Percentiles rank a stretch among this genome's conserved stretches.
These are phyloP conservation scores for Clarireedia homoeocarpa DNA, from an alignment of 2,329 filamentous ascomycete species.

Conservation along the genomic window DNA sequence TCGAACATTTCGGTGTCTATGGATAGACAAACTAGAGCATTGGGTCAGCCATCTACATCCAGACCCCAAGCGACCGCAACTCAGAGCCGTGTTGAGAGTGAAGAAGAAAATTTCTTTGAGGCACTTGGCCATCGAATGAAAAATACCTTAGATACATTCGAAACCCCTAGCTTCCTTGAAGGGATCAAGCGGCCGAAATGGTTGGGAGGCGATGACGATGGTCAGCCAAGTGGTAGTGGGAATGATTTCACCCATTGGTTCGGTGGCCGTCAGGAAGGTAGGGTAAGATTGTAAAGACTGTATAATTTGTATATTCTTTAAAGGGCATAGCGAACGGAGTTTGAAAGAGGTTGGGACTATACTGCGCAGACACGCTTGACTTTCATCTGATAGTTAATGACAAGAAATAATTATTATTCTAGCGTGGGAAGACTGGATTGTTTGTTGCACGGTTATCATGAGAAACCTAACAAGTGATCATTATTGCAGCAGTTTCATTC, in stretches of 20 bases:
- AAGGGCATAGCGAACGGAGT: conserved; percentile 27
- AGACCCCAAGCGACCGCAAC: conserved; percentile 18
- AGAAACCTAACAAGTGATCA: too few species aligned
- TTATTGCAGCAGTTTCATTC: too few species aligned
- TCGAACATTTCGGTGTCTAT: conserved; percentile 22
- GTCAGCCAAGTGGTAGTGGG: conserved; percentile 25
- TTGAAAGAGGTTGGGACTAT: conserved; percentile 10
- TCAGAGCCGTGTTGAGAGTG: conserved; percentile 41
- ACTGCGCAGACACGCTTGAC: conserved; percentile 11
- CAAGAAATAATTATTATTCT: neutral
- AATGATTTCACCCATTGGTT: conserved; percentile 52
- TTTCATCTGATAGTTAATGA: conserved; percentile 5
- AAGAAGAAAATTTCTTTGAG: conserved; percentile 76
- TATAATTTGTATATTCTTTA: conserved; percentile 9
- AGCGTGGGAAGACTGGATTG: neutral
- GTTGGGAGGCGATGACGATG: conserved; percentile 57
- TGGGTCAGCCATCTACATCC: conserved; percentile 26
- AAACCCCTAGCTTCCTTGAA: conserved; percentile 74
- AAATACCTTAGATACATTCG: conserved; percentile 83
- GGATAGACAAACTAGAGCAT: conserved; percentile 25
- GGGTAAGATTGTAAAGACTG: conserved; percentile 25
- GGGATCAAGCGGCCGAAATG: conserved; percentile 71
- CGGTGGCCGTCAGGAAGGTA: conserved; percentile 35
- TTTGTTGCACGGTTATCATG: neutral
- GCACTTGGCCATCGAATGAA: conserved; percentile 77